A percentile compares a stretch with the other conserved stretches of the same genome.
These are phyloP conservation scores for Fraxinus angustifolia DNA, from an alignment of 305 asterid species.

Conservation along the genomic window DNA sequence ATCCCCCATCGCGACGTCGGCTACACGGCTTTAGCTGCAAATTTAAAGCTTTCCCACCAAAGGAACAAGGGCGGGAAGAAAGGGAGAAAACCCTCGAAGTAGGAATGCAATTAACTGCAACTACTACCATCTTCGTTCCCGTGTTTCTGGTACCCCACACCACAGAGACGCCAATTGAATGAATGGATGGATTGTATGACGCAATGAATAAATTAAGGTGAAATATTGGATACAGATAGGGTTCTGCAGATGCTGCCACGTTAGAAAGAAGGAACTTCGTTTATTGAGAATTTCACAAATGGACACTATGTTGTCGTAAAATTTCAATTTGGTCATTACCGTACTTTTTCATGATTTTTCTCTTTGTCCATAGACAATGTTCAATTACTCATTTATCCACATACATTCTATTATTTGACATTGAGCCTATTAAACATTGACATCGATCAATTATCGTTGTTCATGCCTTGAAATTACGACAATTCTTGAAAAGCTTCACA, in stretches of 20 bases:
- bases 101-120: slow-evolving; percentile 15
- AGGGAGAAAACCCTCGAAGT: slow-evolving; percentile 11
- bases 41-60: slow-evolving; percentile 19
- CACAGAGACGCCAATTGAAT: slow-evolving; percentile 2
- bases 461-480: not conserved
- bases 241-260: not conserved
- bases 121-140: slow-evolving; percentile 14
- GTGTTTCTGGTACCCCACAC: not conserved
- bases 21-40: slow-evolving; percentile 13
- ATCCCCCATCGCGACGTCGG: slow-evolving; percentile 10
- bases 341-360: not conserved
- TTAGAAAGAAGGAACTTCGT: not conserved
- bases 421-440: not conserved
- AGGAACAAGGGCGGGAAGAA: slow-evolving; percentile 29
- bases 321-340: not conserved
- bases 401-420: not conserved
- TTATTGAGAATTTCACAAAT: not conserved
- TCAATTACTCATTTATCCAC: not conserved
- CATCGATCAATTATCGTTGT: not conserved
- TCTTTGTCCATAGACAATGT: not conserved
- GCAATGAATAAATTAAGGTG: not conserved
- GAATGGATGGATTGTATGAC: not conserved
- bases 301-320: not conserved
- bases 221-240: not conserved
- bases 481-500: not conserved